These are phyloP conservation scores for Pseudopyricularia javanii DNA, from an alignment of 2,329 filamentous ascomycete genomes.

Conservation along the genomic window DNA sequence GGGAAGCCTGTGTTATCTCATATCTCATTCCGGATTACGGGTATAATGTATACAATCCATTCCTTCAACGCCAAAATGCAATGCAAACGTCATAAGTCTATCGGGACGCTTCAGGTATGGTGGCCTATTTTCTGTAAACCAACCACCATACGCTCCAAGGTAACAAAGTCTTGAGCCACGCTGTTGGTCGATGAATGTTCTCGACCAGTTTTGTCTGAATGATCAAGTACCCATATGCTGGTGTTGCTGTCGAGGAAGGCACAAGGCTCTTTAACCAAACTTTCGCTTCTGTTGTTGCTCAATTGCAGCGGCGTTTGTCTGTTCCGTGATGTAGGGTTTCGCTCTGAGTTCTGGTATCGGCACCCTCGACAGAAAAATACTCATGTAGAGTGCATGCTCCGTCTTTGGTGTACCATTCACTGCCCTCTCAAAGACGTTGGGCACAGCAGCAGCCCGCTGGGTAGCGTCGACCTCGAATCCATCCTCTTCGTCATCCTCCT, in stretches of 20 bases:
- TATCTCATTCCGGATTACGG: not conserved
- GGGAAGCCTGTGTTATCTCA: not conserved
- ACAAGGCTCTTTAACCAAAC: not conserved
- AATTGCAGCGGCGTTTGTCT: conserved; percentile 24
- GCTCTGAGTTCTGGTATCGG: conserved; percentile 42
- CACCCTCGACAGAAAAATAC: conserved; percentile 42
- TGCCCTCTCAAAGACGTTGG: conserved; percentile 42
- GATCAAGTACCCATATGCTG: too few relatives aligned
- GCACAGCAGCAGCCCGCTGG: conserved; percentile 31
- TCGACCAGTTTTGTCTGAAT: not conserved
- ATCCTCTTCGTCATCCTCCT: conserved; percentile 8
- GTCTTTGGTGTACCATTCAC: conserved; percentile 26
- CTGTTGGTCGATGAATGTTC: too few relatives aligned
- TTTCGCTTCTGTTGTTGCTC: conserved; percentile 10
- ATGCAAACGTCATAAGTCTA: not conserved
- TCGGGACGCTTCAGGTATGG: not conserved
- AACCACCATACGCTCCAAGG: too few relatives aligned
- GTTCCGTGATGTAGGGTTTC: conserved; percentile 31
- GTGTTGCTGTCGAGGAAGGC: not conserved
- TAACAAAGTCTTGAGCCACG: too few relatives aligned
- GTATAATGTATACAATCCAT: not conserved
- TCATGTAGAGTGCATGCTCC: conserved; percentile 39
- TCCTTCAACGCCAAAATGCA: not conserved
- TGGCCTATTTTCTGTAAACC: too few relatives aligned
- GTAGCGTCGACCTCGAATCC: conserved; percentile 3